These are phyloP conservation scores for Kodamaea laetipori DNA, from an alignment of 805 yeast genomes.

Conservation along the genomic window DNA sequence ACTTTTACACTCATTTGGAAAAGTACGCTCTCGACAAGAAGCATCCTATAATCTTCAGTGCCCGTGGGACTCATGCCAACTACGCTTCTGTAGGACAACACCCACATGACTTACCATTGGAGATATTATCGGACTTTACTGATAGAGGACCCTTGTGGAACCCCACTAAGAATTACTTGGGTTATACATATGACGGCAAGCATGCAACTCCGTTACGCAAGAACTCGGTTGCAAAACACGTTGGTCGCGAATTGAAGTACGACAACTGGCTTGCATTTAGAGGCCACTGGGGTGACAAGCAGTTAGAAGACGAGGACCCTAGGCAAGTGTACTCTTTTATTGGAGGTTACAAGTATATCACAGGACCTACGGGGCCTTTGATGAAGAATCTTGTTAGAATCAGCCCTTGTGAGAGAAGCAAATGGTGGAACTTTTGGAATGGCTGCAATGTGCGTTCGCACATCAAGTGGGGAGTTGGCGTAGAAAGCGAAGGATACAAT, in stretches of 20 bases:
- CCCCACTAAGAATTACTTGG: conserved; percentile 78
- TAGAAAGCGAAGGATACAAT: conserved; percentile 82
- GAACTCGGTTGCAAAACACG: conserved; percentile 45
- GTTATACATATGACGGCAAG: conserved; percentile 74
- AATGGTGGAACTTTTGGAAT: conserved; percentile 91
- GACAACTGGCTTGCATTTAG: conserved; percentile 77
- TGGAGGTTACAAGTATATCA: conserved; percentile 82
- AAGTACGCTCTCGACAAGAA: conserved; percentile 47
- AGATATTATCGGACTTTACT: conserved; percentile 87
- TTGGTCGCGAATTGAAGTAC: conserved; percentile 53
- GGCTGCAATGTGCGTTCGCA: conserved; percentile 78
- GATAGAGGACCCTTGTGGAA: conserved; percentile 97
- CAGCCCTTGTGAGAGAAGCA: conserved; percentile 77
- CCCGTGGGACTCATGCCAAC: conserved; percentile 96
- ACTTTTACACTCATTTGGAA: conserved; percentile 73
- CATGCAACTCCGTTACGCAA: conserved; percentile 43
- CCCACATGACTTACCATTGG: conserved; percentile 92
- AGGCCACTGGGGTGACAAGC: conserved; percentile 92
- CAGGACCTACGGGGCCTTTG: conserved; percentile 92
- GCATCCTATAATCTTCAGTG: conserved; percentile 80
- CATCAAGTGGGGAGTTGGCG: conserved; percentile 81
- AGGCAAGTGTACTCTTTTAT: conserved; percentile 86
- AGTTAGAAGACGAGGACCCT: conserved; percentile 64
- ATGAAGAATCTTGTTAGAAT: conserved; percentile 69
- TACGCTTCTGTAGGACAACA: conserved; percentile 96